These are phyloP conservation scores for Andrographis paniculata DNA, from an alignment of 305 asterid genomes.

Conservation along the genomic window DNA sequence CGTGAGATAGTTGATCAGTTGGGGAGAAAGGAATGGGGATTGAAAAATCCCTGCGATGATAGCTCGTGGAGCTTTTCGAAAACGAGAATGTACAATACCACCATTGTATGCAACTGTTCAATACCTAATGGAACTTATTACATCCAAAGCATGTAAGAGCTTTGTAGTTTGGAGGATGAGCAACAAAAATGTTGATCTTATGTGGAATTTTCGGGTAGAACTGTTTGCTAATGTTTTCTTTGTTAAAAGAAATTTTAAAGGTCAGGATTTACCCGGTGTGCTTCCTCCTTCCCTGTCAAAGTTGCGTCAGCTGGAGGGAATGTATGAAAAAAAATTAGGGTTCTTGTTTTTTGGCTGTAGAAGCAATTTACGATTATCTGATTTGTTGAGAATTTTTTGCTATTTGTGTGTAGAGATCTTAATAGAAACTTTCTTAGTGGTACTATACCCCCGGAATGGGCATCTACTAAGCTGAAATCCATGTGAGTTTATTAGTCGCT, in stretches of 20 bases:
- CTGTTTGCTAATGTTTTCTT: not conserved
- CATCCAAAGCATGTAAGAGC: not conserved
- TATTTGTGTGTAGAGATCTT: conserved; percentile 33
- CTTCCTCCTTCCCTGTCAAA: not conserved
- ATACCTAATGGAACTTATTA: not conserved
- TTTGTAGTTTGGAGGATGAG: not conserved
- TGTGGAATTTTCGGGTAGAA: no score
- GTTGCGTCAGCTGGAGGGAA: not conserved
- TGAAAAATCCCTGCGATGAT: not conserved
- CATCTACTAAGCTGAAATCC: conserved; percentile 25
- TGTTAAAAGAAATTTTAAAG: not conserved
- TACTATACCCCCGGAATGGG: conserved; percentile 58
- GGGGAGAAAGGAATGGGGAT: not conserved
- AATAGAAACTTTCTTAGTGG: conserved; percentile 48
- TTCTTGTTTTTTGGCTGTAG: not conserved
- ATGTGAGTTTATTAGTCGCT: conserved; percentile 27
- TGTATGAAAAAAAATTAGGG: not conserved
- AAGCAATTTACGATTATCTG: not conserved
- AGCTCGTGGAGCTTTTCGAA: not conserved
- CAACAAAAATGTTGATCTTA: not conserved
- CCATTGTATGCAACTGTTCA: not conserved
- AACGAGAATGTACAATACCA: not conserved
- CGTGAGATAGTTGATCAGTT: not conserved
- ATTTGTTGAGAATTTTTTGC: not conserved
- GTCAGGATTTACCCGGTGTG: not conserved